Percentiles rank a stretch among this genome's conserved stretches.
phyloP scores from a whole-genome alignment of 352 stramenopile species.

The Saprolegnia parasitica region DNA sequence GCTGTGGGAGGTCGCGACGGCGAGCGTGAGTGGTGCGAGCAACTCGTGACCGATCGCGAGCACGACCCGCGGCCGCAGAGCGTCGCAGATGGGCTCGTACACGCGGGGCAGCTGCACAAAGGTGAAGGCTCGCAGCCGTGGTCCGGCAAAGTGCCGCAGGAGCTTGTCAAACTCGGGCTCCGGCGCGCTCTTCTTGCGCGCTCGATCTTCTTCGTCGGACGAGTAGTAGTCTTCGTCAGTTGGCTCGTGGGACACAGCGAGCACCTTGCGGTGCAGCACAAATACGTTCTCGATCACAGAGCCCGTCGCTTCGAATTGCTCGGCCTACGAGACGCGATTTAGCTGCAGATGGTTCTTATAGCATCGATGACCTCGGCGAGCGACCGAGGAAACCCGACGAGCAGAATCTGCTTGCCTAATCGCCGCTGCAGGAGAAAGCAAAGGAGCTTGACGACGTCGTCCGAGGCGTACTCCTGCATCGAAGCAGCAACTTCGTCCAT shows the following conservation, averaged over 20 bases:
- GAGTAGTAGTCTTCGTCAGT: constrained; percentile 26
- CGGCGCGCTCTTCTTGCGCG: constrained; percentile 3
- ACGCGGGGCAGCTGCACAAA: background rate
- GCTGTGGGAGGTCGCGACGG: background rate
- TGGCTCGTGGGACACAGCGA: constrained; percentile 5
- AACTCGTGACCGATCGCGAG: constrained; percentile 6
- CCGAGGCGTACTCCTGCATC: background rate
- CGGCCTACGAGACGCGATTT: background rate
- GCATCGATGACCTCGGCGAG: constrained; percentile 18
- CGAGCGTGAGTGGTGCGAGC: background rate
- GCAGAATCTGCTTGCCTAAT: background rate
- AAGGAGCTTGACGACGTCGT: constrained; percentile 5
- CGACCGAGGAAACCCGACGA: constrained; percentile 20
- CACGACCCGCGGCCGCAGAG: background rate
- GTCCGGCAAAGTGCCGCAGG: constrained; percentile 3
- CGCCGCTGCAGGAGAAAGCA: background rate
- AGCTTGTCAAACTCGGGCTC: constrained; percentile 20
- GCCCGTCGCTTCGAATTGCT: background rate
- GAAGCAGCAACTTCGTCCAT: background rate
- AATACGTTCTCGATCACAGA: background rate
- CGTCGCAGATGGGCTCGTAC: background rate
- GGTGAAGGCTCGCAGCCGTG: background rate
- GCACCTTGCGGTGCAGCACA: constrained; percentile 10
- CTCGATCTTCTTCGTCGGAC: constrained; percentile 24
- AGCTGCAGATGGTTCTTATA: too few relatives aligned